These are phyloP conservation scores for Amphicarpaea edgeworthii DNA, from an alignment of 306 rosid species.

Conservation along the genomic window DNA sequence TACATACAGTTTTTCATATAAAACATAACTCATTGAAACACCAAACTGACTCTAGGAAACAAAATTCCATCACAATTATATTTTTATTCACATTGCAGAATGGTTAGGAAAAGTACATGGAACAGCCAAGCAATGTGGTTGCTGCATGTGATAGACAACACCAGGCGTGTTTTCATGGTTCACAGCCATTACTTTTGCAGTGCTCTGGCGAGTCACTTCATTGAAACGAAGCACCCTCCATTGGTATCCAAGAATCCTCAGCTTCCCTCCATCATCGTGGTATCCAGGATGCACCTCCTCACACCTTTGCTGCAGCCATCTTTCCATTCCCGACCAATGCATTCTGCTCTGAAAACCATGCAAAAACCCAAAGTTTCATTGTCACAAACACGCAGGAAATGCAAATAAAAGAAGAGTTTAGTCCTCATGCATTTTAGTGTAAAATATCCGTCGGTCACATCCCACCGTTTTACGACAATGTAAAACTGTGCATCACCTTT, in stretches of 20 bases:
- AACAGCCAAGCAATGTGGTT: conserved; percentile 90
- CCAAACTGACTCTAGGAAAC: conserved; percentile 3
- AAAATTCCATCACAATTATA: background rate
- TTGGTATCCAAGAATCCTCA: conserved; percentile 82
- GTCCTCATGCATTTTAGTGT: no score
- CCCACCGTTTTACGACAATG: no score
- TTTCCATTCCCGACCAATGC: conserved; percentile 69
- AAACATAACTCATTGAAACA: background rate
- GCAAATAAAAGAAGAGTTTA: no score
- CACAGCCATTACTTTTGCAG: conserved; percentile 76
- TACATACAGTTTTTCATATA: background rate
- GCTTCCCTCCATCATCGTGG: conserved; percentile 49
- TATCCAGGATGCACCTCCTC: conserved; percentile 56
- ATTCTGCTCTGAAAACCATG: conserved; percentile 55
- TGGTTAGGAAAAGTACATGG: conserved; percentile 67
- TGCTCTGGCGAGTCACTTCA: conserved; percentile 84
- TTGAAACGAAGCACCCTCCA: conserved; percentile 94
- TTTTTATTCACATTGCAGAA: background rate
- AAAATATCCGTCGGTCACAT: no score
- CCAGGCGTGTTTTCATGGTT: conserved; percentile 61
- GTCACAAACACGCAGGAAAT: background rate
- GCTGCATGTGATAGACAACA: conserved; percentile 75
- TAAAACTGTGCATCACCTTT: no score
- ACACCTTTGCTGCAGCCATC: conserved; percentile 74
- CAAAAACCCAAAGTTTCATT: background rate